Base-by-base conservation (phyloP, 225 moss, liverwort and hornwort species). In the Physcomitrium patens region DNA sequence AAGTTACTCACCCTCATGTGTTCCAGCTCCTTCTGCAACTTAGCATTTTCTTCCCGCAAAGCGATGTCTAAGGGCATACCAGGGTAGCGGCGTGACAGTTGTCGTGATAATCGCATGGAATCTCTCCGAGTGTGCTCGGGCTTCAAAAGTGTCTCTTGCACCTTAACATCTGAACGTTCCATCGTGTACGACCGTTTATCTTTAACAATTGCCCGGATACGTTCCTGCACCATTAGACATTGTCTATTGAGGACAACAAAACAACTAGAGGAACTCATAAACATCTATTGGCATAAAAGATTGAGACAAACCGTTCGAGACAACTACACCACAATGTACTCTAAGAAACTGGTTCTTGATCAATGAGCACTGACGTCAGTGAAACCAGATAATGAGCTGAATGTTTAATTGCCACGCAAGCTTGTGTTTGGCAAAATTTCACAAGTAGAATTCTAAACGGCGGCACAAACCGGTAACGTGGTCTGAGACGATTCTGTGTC, bases 51-150 rank as follows among this genome's bases (percentile, higher is more conserved):
- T 68, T 91, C 89, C 23, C 86, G 79, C 65, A 99, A 77, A 56
- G 92, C 93, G 44, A 78, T 76, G 67, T 93, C 89, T 68, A 99
- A 68, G 13, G 95, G 77, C 48, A 88, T 15, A 8, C 99, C 99
- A 1, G 99, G 99, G 73, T 99, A 99, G 62, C 93, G 93, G 65
- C 93, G 78, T 10, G 99, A 99, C 7, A 99, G 91, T 44, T 95
- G 93, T n/a, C 77, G 86, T 12, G 95, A 94, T 65, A 95, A 73
- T 10, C 87, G 86, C 55, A 87, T 81, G 18, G 99, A 90, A 42
- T 99, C 99, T 37, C 83, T 80, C 27, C 78, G 69, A 2, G 89
- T 76, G 76, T 90, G 91, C 44, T 83, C 81, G 22, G 95, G 93
- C 77, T 99, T 99, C 74, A 99, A 65, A 3, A 95, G 71, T 6